Evolutionary conservation across 2,329 filamentous ascomycete species (phyloP), one percentile per base, ranked within the genome.

Genomic region (Pseudocercospora cruenta): DNA sequence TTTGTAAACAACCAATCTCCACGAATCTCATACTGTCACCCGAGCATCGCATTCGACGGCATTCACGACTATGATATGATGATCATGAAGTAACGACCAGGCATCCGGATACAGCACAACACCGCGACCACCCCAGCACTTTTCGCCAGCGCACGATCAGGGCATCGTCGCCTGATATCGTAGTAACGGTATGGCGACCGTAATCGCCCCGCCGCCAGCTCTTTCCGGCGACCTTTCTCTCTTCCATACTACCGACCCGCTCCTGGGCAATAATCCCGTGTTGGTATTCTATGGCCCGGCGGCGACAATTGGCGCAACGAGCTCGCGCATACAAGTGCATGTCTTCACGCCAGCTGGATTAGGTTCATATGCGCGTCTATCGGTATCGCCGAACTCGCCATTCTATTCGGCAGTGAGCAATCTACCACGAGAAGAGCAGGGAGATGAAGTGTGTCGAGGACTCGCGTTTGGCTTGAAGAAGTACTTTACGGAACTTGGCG

Each of bases 301-400:
- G 4, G 70, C 77, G 26, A 94, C 94, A 55, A 93, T 94, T 31
- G 96, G 93, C 51, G 90, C 92, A 74, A 96, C 96, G 80, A 94
- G 91, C 81, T 97, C 94, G 69, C 91, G 95, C 79, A 94, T 98
- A 72, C 94, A 98, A 82, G 87, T 95, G 70, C 95, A 98, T 80
- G 87, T 99, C 80, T 92, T 96, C 81, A 92, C 91, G 67, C 89
- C 93, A 2, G 94, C 93, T 70, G 95, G 95, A 71, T 90, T 96
- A 73, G 91, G 92, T 76, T 94, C 91, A 72, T 99, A 94, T 78
- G 90, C 92, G 67, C 92, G 94, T 74, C 88, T 99, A 72, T 96
- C 94, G 67, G 90, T 98, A 71, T 96, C 94, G 24, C 95, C 95
- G 53, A 96, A 91, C 75, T 97, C 94, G 55, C 89, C 93, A 60